Base-by-base conservation (phyloP, 1,284 basidiomycete genomes). In the Anthracocystis walkeri region DNA sequence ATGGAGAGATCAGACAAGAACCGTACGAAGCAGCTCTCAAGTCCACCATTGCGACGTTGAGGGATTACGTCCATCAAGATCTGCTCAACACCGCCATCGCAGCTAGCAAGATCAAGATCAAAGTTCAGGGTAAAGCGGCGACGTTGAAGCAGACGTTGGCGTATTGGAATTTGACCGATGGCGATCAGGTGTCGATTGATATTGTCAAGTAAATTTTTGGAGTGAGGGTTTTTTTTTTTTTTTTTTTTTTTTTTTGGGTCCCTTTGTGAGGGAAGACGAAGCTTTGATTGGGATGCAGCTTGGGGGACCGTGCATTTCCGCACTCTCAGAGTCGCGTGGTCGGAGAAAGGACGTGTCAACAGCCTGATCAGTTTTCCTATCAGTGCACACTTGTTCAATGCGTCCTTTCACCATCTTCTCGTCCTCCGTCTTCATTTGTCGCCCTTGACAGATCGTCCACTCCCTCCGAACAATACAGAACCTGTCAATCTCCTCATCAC, bases 81-180 rank as follows among this genome's bases (percentile, higher is more conserved):
- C 55, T 77, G 23, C 57, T 85, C n/a, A 59, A 70, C 16, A 73
- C 65, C 23, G 46, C 55, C 16, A 60, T 84, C 12, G 82, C 80
- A 4, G 82, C 79, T 3, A 78, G 74, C 54, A 83, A 82, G 65
- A 65, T 85, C 40, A 81, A 78, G 45, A 62, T 85, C 46, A 76
- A 67, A 58, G 67, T 82, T 29, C 69, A 69, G 14, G 76, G 76
- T 7, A 79, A 68, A 59, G 62, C 75, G 11, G 75, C 77, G 25
- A 85, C 82, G 35, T 61, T 83, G 57, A 82, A 79, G 54, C 80
- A 83, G 65, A 80, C 76, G 20, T 58, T 84, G 41, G 83, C 82
- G 11, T 68, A 74, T 51, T 84, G 81, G 81, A 84, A 84, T 42
- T 33, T 84, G 55, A 59, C 58, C 5, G 77, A 83, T 48, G 77